A percentile compares a stretch with the other conserved stretches of the same genome.
Evolutionary conservation across 768 basidiomycete genomes (phyloP).

Genomic region (Galerina marginata): DNA sequence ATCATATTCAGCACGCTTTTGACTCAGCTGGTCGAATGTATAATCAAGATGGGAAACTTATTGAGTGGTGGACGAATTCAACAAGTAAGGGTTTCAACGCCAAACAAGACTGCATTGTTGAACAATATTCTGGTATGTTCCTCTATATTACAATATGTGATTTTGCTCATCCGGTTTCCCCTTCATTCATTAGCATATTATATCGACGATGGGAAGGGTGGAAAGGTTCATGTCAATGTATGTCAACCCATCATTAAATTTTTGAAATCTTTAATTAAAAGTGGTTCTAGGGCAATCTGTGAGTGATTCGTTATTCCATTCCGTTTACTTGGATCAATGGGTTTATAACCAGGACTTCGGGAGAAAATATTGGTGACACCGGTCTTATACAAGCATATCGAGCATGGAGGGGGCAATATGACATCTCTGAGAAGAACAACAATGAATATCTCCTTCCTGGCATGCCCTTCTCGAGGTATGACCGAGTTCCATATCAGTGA

Average conservation of each 20-base stretch:
- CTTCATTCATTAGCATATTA: constrained; percentile 63
- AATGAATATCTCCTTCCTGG: constrained; percentile 84
- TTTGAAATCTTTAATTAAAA: background rate
- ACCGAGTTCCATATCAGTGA: background rate
- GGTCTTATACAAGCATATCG: constrained; percentile 86
- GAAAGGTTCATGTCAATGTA: constrained; percentile 85
- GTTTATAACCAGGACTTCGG: constrained; percentile 66
- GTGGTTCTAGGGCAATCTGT: constrained; percentile 72
- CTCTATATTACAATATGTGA: background rate
- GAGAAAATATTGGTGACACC: constrained; percentile 90
- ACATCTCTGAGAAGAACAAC: constrained; percentile 58
- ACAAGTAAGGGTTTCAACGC: constrained; percentile 85
- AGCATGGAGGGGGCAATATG: constrained; percentile 87
- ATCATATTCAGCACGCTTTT: constrained; percentile 72
- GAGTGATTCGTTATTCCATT: constrained; percentile 24
- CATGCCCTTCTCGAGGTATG: constrained; percentile 72
- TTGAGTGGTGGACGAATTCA: constrained; percentile 91
- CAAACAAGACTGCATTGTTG: constrained; percentile 87
- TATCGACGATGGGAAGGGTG: constrained; percentile 85
- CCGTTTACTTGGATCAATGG: background rate
- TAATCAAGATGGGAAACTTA: constrained; percentile 86
- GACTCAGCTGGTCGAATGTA: constrained; percentile 91
- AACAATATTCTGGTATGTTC: constrained; percentile 81
- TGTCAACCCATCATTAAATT: constrained; percentile 16
- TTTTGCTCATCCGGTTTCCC: background rate